These are phyloP conservation scores for Gastrolobium villosum DNA, from an alignment of 306 rosid species.

Conservation along the genomic window DNA sequence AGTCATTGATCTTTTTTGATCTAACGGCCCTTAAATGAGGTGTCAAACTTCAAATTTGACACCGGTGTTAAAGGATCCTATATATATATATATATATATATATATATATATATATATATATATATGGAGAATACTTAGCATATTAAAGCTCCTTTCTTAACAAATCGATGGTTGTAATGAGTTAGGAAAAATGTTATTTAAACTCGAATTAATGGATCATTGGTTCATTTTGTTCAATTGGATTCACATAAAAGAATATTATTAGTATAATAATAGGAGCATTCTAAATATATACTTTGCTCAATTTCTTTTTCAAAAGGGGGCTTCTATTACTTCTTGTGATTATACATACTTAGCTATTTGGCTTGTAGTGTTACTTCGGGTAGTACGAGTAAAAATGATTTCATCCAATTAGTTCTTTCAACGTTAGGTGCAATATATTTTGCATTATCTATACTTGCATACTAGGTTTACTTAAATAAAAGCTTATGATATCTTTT, in stretches of 20 bases:
- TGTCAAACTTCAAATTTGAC: too few species aligned
- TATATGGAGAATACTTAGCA: not conserved
- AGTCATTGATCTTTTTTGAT: too few species aligned
- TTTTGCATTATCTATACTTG: slow-evolving; percentile 7
- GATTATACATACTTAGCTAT: not conserved
- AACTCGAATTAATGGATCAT: too few species aligned
- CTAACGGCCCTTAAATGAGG: too few species aligned
- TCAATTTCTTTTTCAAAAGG: not conserved
- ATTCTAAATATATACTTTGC: not conserved
- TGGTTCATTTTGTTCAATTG: too few species aligned
- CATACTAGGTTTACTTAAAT: not conserved
- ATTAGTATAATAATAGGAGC: too few species aligned
- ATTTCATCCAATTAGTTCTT: not conserved
- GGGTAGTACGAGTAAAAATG: not conserved
- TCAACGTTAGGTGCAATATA: not conserved
- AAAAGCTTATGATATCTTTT: not conserved
- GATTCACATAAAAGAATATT: too few species aligned
- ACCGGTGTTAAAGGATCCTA: too few species aligned
- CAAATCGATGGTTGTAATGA: not conserved
- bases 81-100: too few species aligned
- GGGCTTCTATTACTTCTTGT: not conserved
- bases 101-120: too few species aligned
- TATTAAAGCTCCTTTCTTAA: not conserved
- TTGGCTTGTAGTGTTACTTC: not conserved
- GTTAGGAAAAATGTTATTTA: too few species aligned